phyloP scores from a whole-genome alignment of 2,329 filamentous ascomycete species.

The Didymellaceae sp. region DNA sequence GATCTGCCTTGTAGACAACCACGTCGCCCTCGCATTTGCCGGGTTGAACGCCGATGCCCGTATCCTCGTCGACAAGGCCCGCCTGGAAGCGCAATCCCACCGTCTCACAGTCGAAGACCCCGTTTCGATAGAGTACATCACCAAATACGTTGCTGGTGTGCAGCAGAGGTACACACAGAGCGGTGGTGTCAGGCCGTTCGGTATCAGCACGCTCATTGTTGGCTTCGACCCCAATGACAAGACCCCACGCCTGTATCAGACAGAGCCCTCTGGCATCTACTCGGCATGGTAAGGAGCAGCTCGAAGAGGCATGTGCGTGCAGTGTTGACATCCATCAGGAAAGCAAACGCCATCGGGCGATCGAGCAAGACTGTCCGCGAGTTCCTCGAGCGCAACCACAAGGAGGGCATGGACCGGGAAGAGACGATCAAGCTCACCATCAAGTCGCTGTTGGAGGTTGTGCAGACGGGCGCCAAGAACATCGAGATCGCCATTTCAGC shows the following conservation, averaged over 20 bases:
- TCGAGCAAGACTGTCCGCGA: constrained; percentile 99
- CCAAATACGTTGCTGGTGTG: constrained; percentile 96
- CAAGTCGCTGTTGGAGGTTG: constrained; percentile 96
- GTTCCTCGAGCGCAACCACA: constrained; percentile 98
- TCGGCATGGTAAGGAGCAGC: constrained; percentile 82
- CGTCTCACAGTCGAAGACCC: constrained; percentile 96
- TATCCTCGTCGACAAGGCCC: constrained; percentile 97
- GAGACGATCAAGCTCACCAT: constrained; percentile 96
- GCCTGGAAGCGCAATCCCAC: constrained; percentile 96
- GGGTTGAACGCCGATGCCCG: constrained; percentile 97
- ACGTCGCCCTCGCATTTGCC: constrained; percentile 96
- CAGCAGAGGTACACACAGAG: constrained; percentile 99
- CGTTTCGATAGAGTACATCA: constrained; percentile 98
- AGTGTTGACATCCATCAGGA: constrained; percentile 65
- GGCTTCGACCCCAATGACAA: constrained; percentile 96
- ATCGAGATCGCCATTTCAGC: constrained; percentile 99
- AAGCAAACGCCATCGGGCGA: constrained; percentile 97
- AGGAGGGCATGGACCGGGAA: constrained; percentile 95
- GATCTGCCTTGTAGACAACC: constrained; percentile 93
- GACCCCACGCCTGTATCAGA: constrained; percentile 91
- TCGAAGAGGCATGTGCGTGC: neutral
- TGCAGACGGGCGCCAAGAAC: constrained; percentile 99
- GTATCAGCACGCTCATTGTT: constrained; percentile 96
- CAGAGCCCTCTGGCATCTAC: constrained; percentile 99
- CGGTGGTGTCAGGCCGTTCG: constrained; percentile 97